A percentile compares a stretch with the other conserved stretches of the same genome.
These are phyloP conservation scores for Cyberlindnera saturnus DNA, from an alignment of 805 yeast genomes.

Conservation along the genomic window DNA sequence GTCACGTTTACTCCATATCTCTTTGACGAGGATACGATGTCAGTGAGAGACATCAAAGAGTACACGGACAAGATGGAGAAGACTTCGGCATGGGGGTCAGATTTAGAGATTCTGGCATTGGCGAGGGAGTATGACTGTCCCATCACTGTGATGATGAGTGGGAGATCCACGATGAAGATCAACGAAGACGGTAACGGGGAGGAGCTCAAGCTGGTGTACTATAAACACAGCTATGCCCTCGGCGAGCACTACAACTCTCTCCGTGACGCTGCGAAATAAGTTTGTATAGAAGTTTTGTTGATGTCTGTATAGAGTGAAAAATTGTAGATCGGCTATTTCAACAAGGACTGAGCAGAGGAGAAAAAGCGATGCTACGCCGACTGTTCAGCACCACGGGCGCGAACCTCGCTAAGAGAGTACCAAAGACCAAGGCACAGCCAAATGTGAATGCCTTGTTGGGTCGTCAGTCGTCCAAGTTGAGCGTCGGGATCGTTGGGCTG, in stretches of 20 bases:
- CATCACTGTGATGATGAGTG: constrained; percentile 72
- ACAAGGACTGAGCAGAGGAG: no score
- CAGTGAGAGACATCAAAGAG: constrained; percentile 54
- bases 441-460: constrained; percentile 17
- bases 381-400: constrained; percentile 5
- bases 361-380: constrained; percentile 1
- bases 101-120: constrained; percentile 81
- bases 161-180: constrained; percentile 57
- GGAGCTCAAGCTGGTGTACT: constrained; percentile 68
- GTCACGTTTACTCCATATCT: constrained; percentile 77
- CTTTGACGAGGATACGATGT: constrained; percentile 70
- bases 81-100: constrained; percentile 97
- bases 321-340: no score
- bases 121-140: constrained; percentile 67
- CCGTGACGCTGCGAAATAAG: constrained; percentile 32
- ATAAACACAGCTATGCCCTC: constrained; percentile 77
- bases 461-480: constrained; percentile 22
- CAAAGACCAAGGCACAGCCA: constrained; percentile 2
- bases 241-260: constrained; percentile 95
- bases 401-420: constrained; percentile 14
- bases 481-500: constrained; percentile 67
- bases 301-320: no score
- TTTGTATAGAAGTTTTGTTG: no score
- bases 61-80: constrained; percentile 62
- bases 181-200: constrained; percentile 48